Evolutionary conservation across 768 basidiomycete genomes (phyloP).

Genomic region (Suillus spraguei): DNA sequence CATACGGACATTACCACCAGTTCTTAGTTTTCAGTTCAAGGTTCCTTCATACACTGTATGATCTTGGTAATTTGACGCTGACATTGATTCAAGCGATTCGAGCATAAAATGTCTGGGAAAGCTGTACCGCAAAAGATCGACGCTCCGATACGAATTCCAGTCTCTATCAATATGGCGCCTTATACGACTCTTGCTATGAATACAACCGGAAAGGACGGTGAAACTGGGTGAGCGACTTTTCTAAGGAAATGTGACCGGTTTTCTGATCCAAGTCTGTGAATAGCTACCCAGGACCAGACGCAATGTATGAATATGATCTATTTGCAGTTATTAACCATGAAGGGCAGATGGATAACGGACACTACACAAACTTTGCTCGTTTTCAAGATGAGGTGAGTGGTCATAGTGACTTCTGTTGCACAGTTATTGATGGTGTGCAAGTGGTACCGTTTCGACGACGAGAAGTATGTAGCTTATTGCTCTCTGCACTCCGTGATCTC

Average conservation of each 20-base stretch:
- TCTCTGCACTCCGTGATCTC: slow-evolving; percentile 11
- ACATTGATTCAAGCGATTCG: slow-evolving; percentile 69
- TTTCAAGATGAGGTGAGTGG: slow-evolving; percentile 81
- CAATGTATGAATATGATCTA: slow-evolving; percentile 87
- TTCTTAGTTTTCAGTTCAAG: slow-evolving; percentile 95
- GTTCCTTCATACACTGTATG: slow-evolving; percentile 39
- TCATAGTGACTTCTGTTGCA: slow-evolving; percentile 2
- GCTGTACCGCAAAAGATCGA: slow-evolving; percentile 84
- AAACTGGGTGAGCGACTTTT: slow-evolving; percentile 27
- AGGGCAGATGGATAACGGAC: slow-evolving; percentile 92
- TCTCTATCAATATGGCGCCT: slow-evolving; percentile 84
- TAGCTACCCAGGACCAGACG: slow-evolving; percentile 58
- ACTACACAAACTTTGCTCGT: slow-evolving; percentile 88
- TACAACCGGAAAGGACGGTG: slow-evolving; percentile 46
- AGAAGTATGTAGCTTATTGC: slow-evolving; percentile 60
- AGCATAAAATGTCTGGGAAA: slow-evolving; percentile 79
- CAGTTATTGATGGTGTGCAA: slow-evolving; percentile 30
- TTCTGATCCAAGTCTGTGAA: neutral
- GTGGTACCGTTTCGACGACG: slow-evolving; percentile 97
- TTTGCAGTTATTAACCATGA: slow-evolving; percentile 95
- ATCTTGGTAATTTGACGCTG: neutral
- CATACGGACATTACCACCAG: slow-evolving; percentile 83
- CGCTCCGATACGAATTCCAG: slow-evolving; percentile 78
- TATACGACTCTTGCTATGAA: slow-evolving; percentile 72
- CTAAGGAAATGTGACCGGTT: neutral